phyloP scores from a whole-genome alignment of 495 filamentous ascomycete species.

The Coniosporium apollinis region DNA sequence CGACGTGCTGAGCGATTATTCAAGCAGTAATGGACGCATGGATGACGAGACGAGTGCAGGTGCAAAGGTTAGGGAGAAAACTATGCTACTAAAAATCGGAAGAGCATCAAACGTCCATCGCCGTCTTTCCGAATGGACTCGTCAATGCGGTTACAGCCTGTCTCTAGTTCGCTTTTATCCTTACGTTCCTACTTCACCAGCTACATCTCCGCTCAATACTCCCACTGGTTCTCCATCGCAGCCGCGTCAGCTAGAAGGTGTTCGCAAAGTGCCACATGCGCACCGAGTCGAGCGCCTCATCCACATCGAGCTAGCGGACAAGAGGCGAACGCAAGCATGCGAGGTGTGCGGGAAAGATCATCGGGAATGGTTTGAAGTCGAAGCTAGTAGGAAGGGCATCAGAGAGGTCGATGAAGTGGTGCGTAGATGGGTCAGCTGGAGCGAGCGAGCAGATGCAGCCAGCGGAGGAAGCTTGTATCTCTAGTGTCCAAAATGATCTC shows the following conservation, averaged over 20 bases:
- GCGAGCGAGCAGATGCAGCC: too few relatives aligned
- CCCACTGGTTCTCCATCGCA: neutral
- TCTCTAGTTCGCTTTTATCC: slow-evolving; percentile 86
- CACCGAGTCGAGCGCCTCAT: slow-evolving; percentile 84
- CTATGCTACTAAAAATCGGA: slow-evolving; percentile 80
- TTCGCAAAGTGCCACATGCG: slow-evolving; percentile 58
- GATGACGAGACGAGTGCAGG: too few relatives aligned
- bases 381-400: slow-evolving; percentile 53
- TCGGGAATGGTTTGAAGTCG: slow-evolving; percentile 90
- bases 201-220: slow-evolving; percentile 18
- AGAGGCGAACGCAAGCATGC: slow-evolving; percentile 52
- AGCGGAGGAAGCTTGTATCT: too few relatives aligned
- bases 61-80: slow-evolving; percentile 27
- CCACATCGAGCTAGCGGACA: slow-evolving; percentile 67
- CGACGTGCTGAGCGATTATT: slow-evolving; percentile 48
- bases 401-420: slow-evolving; percentile 69
- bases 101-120: slow-evolving; percentile 81
- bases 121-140: slow-evolving; percentile 77
- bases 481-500: too few relatives aligned
- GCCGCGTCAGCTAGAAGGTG: slow-evolving; percentile 19
- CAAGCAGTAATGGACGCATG: neutral
- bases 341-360: slow-evolving; percentile 72
- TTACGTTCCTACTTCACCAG: slow-evolving; percentile 40
- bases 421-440: slow-evolving; percentile 75
- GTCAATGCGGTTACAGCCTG: slow-evolving; percentile 78